Base-by-base conservation (phyloP, 2,329 filamentous ascomycete genomes). In the Epichloe amarillans region DNA sequence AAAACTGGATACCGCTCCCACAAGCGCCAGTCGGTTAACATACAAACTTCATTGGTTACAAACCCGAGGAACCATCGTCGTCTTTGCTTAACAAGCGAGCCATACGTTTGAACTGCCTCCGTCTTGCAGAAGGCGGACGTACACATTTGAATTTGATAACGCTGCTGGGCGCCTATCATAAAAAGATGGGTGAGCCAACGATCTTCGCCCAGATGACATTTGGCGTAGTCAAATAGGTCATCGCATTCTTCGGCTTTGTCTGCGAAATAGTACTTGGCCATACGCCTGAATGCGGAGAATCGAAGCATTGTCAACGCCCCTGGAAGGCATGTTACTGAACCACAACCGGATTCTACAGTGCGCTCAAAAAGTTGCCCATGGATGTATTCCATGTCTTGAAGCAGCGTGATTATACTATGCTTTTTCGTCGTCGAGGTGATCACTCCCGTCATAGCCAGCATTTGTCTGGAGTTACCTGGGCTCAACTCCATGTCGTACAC, bases 401-500 rank as follows among this genome's bases (percentile, higher is more conserved):
- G 74, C 14, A 98, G 72, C 0, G 93, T 97, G 61, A 97, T 87
- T 51, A 97, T 72, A 57, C 85, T 88, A 65, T 94, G 86, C 60
- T 86, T 93, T 60, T 84, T 80, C 0, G 91, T 95, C 0, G 90
- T 96, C 1, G 89, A 91, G 2, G 91, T 97, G 62, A 97, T 97
- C 62, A 97, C 87, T 35, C 91, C 91, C 14, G 91, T 97, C 88
- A 96, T 96, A 49, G 91, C 91, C 62, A 97, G 75, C 88, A 95
- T 96, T 64, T 94, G 88, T 62, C 83, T 82, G 62, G 86, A 82
- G 69, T 90, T 95, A 50, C 90, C 90, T 1, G 91, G 91, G 66
- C 91, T 95, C 54, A 97, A 74, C 67, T 97, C 89, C 93, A 97
- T 97, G 64, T 97, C 91, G 67, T 93, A 96, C 71, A 97, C 87